Percentiles rank a stretch among this genome's conserved stretches.
Evolutionary conservation across 257 asterid genomes (phyloP).

Genomic region (Knoxia roxburghii): DNA sequence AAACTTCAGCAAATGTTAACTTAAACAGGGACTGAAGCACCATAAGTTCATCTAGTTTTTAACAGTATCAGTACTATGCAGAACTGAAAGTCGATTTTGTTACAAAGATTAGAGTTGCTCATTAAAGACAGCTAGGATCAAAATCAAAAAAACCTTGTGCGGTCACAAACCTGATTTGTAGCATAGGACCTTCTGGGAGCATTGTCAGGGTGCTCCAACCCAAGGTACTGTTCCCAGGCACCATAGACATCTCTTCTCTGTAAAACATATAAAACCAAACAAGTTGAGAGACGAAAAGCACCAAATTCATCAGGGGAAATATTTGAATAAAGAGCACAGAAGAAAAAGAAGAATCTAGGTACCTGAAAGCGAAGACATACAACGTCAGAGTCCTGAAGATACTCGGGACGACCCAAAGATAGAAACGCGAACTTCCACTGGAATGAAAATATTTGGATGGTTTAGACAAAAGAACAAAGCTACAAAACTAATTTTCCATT

Average conservation of each 20-base stretch:
- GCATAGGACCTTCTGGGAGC: constrained; percentile 57
- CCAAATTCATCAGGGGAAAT: neutral
- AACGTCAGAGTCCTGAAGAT: constrained; percentile 55
- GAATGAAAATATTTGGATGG: neutral
- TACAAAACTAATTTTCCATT: neutral
- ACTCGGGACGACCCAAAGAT: constrained; percentile 62
- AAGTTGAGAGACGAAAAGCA: neutral
- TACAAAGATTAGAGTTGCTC: neutral
- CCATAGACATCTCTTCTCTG: constrained; percentile 71
- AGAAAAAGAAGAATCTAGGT: neutral
- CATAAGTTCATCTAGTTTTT: neutral
- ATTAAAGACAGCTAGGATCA: neutral
- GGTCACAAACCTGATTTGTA: constrained; percentile 49
- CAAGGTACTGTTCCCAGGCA: constrained; percentile 72
- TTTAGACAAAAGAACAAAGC: neutral
- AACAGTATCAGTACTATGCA: neutral
- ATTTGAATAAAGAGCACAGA: neutral
- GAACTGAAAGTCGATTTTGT: neutral
- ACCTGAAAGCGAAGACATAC: constrained; percentile 63
- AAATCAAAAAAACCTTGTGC: neutral
- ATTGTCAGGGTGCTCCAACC: constrained; percentile 65
- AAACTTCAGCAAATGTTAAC: neutral
- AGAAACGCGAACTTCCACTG: constrained; percentile 73
- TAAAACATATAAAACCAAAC: constrained; percentile 15
- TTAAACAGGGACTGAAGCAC: neutral